A percentile compares a stretch with the other conserved stretches of the same genome.
phyloP scores from a whole-genome alignment of 208 protist species.

The Acanthamoeba castellanii region DNA sequence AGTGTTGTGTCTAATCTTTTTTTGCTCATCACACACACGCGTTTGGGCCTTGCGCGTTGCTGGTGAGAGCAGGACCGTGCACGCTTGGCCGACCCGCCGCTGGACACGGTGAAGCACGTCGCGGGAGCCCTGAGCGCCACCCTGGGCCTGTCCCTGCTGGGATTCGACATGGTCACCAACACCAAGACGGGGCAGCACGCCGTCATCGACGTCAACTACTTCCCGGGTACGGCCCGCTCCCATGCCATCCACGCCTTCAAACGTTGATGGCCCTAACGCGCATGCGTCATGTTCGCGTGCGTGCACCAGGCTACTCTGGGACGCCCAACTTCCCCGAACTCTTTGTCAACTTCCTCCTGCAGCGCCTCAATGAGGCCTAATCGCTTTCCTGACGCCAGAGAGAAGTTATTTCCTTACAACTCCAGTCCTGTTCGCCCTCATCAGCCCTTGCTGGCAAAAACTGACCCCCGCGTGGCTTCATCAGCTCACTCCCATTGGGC shows the following conservation, averaged over 20 bases:
- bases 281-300: background rate
- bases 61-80: background rate
- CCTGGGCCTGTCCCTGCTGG: constrained; percentile 78
- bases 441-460: too few species aligned
- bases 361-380: background rate
- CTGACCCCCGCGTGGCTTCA: too few species aligned
- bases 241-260: background rate
- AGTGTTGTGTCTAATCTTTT: too few species aligned
- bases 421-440: too few species aligned
- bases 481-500: too few species aligned
- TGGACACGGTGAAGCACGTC: constrained; percentile 64
- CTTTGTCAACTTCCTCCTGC: constrained; percentile 45
- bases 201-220: constrained; percentile 83
- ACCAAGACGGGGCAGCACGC: constrained; percentile 68
- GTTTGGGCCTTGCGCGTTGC: background rate
- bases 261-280: background rate
- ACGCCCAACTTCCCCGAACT: constrained; percentile 45
- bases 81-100: constrained; percentile 57
- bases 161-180: constrained; percentile 81
- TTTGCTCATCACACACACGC: background rate
- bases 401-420: too few species aligned
- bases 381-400: too few species aligned
- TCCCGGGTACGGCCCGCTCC: constrained; percentile 52
- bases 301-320: constrained; percentile 15
- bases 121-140: constrained; percentile 60